Conservation (phyloP, 345 rosid genomes). For the Toxicodendron radicans region DNA sequence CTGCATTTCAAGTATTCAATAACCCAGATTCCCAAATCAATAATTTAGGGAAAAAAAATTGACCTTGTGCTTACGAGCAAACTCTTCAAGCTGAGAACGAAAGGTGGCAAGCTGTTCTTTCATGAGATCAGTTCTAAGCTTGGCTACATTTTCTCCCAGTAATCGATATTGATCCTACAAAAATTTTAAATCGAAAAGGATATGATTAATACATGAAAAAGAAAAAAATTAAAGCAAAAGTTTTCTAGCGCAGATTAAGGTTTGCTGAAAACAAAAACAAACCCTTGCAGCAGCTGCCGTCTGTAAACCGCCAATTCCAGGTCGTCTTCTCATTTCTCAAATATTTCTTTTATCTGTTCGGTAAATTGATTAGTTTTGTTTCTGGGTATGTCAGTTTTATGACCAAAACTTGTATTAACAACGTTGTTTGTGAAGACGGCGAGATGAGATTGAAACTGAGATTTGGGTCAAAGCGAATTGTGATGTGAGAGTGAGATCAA, state of each 20-base stretch:
- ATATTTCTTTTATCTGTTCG: neutral
- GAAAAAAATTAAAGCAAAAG: neutral
- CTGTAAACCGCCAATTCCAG: conserved; percentile 88
- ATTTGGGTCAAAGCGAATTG: no score
- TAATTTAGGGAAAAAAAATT: neutral
- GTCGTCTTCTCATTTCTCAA: conserved; percentile 64
- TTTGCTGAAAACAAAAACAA: conserved; percentile 3
- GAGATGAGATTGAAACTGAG: no score
- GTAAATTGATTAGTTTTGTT: neutral
- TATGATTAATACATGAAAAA: neutral
- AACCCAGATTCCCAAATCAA: neutral
- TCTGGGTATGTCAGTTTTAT: no score
- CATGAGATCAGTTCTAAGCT: conserved; percentile 84
- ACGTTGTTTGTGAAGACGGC: no score
- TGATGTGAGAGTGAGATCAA: no score
- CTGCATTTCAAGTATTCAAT: neutral
- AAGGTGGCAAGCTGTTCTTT: conserved; percentile 95
- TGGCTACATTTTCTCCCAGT: conserved; percentile 89
- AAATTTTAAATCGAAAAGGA: neutral
- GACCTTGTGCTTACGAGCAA: conserved; percentile 95
- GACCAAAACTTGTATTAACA: neutral
- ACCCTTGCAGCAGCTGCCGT: conserved; percentile 82
- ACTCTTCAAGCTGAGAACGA: conserved; percentile 83
- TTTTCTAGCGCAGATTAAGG: neutral
- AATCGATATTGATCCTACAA: conserved; percentile 74